Conservation (phyloP, 2,329 filamentous ascomycete genomes). For the Diaporthe nobilis region DNA sequence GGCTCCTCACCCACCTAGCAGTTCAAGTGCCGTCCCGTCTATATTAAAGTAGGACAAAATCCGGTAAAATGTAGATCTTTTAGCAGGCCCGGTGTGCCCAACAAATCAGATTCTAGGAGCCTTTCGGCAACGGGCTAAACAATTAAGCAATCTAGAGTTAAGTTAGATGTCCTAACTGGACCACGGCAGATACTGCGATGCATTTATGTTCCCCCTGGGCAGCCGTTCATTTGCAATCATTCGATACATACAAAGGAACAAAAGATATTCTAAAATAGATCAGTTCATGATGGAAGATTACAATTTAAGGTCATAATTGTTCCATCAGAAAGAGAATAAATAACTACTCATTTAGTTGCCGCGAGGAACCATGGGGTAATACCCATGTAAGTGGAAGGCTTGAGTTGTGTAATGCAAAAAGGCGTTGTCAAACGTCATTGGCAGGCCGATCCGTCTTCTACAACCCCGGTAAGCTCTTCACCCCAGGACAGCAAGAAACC, state of each 20-base stretch:
- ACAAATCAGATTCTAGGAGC: neutral
- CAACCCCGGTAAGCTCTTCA: no score
- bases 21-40: neutral
- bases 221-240: no score
- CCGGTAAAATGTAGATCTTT: conserved; percentile 29
- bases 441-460: no score
- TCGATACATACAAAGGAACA: neutral
- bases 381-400: no score
- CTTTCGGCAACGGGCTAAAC: neutral
- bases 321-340: neutral
- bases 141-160: neutral
- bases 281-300: neutral
- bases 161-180: neutral
- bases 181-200: neutral
- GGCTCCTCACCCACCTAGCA: neutral
- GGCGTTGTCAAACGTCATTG: no score
- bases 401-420: no score
- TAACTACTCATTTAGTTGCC: neutral
- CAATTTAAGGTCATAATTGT: neutral
- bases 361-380: no score
- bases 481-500: no score
- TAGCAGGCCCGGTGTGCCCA: neutral
- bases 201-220: neutral
- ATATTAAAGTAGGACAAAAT: neutral
- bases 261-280: neutral